Evolutionary conservation across 805 yeast genomes (phyloP).

Genomic region (Suhomyces sp.): DNA sequence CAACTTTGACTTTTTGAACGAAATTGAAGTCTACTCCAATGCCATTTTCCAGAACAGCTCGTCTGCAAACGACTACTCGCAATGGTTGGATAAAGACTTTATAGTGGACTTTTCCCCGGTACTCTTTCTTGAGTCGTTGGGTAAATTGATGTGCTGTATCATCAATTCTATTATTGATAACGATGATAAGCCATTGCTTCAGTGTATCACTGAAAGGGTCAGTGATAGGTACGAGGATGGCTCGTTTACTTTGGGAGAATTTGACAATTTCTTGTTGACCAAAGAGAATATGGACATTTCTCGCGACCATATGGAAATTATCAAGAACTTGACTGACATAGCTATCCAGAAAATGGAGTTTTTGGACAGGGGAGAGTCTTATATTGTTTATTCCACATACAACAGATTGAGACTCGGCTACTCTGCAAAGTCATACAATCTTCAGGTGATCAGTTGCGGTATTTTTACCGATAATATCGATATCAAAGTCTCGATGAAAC

Average conservation of each 20-base stretch:
- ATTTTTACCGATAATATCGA: conserved; percentile 45
- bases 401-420: conserved; percentile 50
- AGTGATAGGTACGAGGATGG: conserved; percentile 15
- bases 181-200: conserved; percentile 24
- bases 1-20: conserved; percentile 36
- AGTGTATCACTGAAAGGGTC: conserved; percentile 24
- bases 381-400: conserved; percentile 50
- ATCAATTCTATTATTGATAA: conserved; percentile 27
- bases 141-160: conserved; percentile 34
- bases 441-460: conserved; percentile 63
- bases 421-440: conserved; percentile 49
- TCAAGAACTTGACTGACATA: conserved; percentile 28
- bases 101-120: conserved; percentile 33
- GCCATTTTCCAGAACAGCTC: conserved; percentile 10
- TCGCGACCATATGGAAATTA: conserved; percentile 22
- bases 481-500: conserved; percentile 39
- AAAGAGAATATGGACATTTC: conserved; percentile 17
- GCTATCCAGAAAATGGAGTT: conserved; percentile 41
- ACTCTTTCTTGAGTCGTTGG: conserved; percentile 32
- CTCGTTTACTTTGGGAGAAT: not conserved
- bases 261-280: conserved; percentile 1
- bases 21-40: conserved; percentile 31
- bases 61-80: conserved; percentile 12
- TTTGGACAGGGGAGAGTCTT: conserved; percentile 57
- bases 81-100: conserved; percentile 23